phyloP scores from a whole-genome alignment of 306 rosid genomes.

The Vicia villosa region DNA sequence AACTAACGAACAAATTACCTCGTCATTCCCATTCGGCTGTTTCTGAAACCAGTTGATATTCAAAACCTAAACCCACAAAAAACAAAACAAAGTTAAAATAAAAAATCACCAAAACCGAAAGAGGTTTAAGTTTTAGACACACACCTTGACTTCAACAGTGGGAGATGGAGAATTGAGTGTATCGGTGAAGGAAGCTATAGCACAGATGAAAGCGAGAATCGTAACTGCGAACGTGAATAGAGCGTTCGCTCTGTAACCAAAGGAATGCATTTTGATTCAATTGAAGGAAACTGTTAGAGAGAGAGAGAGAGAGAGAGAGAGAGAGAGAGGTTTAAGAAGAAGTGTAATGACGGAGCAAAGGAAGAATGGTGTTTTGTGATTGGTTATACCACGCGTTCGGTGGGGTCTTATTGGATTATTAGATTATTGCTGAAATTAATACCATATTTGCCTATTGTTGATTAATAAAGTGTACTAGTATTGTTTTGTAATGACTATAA shows the following conservation, averaged over 20 bases:
- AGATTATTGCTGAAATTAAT: not conserved
- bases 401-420: slow-evolving; percentile 10
- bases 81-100: not conserved
- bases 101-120: not conserved
- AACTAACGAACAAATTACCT: slow-evolving; percentile 40
- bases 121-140: slow-evolving; percentile 30
- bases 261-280: slow-evolving; percentile 66
- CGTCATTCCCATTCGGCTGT: slow-evolving; percentile 72
- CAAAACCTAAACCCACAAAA: slow-evolving; percentile 50
- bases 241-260: slow-evolving; percentile 78
- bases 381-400: slow-evolving; percentile 1
- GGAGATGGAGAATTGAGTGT: slow-evolving; percentile 68
- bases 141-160: slow-evolving; percentile 66
- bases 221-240: slow-evolving; percentile 76
- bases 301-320: not conserved
- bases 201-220: slow-evolving; percentile 70
- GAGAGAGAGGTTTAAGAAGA: not conserved
- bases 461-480: too few species aligned
- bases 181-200: slow-evolving; percentile 76
- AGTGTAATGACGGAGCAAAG: not conserved
- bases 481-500: too few species aligned
- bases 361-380: not conserved
- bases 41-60: slow-evolving; percentile 77
- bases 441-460: not conserved
- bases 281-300: too few species aligned